These are phyloP conservation scores for Fusarium sacchari DNA, from an alignment of 2,329 filamentous ascomycete species.

Conservation along the genomic window DNA sequence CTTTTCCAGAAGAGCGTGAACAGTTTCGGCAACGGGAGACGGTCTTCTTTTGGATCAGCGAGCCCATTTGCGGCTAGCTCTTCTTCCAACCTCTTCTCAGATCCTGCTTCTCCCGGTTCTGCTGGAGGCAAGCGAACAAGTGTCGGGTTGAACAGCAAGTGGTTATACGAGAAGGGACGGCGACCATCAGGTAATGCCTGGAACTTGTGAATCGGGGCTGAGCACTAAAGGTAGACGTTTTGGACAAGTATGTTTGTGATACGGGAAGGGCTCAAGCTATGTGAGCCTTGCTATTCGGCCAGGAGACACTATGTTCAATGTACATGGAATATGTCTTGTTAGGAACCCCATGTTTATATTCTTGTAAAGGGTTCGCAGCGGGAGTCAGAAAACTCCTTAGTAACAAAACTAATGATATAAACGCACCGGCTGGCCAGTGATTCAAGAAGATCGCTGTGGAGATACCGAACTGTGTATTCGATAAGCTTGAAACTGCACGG, in stretches of 20 bases:
- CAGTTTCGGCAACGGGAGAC: slow-evolving; percentile 58
- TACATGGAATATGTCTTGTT: not conserved
- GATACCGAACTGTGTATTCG: not conserved
- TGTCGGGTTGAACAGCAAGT: slow-evolving; percentile 88
- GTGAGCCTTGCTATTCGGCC: slow-evolving; percentile 3
- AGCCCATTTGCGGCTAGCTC: slow-evolving; percentile 63
- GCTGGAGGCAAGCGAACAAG: slow-evolving; percentile 73
- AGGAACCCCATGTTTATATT: slow-evolving; percentile 6
- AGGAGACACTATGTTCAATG: not conserved
- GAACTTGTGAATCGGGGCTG: slow-evolving; percentile 43
- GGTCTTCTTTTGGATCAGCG: slow-evolving; percentile 71
- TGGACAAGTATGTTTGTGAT: slow-evolving; percentile 13
- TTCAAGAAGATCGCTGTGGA: not conserved
- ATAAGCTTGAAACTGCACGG: not conserved
- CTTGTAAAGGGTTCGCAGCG: not conserved
- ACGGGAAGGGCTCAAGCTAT: slow-evolving; percentile 9
- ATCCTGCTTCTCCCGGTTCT: slow-evolving; percentile 77
- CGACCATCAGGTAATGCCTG: slow-evolving; percentile 60
- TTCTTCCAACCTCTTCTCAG: slow-evolving; percentile 60
- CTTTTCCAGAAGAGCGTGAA: slow-evolving; percentile 75
- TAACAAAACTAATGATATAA: slow-evolving; percentile 15
- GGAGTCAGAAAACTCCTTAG: slow-evolving; percentile 5
- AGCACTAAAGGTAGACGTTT: slow-evolving; percentile 4
- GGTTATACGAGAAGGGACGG: slow-evolving; percentile 88
- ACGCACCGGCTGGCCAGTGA: not conserved